Evolutionary conservation across 768 basidiomycete species (phyloP), one percentile per base, ranked within the genome.

Genomic region (Hygrocybe punicea): DNA sequence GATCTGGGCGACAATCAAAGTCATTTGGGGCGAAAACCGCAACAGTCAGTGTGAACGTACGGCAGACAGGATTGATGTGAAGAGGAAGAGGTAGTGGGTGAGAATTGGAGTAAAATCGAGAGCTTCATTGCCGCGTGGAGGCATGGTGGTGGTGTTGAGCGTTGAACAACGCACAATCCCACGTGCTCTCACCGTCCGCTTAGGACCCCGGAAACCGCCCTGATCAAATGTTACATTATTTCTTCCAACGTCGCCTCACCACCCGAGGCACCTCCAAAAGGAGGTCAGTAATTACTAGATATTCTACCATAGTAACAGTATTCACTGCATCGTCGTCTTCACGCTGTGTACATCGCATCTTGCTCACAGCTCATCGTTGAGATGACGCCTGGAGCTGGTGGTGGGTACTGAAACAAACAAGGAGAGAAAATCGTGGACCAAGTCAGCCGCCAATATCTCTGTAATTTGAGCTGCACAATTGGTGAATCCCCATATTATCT

Each of bases 51-150:
- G 53, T 68, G 48, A 57, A 78, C 90, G 64, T 61, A 93, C 91
- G 57, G 91, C 69, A 33, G 92, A 78, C 48, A 97, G 81, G 53
- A 93, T 81, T 58, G 86, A 86, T 1, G 94, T 96, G 67, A 91
- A 87, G 24, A 96, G 79, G 68, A 96, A 94, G 67, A 96, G 81
- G 67, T 95, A 93, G 69, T 96, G 93, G 16, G 91, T 91, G 56
- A 93, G 79, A 60, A 96, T 89, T 59, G 91, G 93, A 1, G 87
- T 91, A 56, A 93, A 89, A 73, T 93, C 91, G 62, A 90, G 81
- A n/a, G 89, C 78, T 75, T 79, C 80, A 65, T 73, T 81, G 66
- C 75, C 79, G 64, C 81, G 79, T 61, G 81, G 82, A 70, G 81
- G 80, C 81, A 83, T 77, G 59, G 59, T 63, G 59, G 58, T n/a